Conservation (phyloP, 2,329 filamentous ascomycete genomes). For the Aspergillus novofumigatus region DNA sequence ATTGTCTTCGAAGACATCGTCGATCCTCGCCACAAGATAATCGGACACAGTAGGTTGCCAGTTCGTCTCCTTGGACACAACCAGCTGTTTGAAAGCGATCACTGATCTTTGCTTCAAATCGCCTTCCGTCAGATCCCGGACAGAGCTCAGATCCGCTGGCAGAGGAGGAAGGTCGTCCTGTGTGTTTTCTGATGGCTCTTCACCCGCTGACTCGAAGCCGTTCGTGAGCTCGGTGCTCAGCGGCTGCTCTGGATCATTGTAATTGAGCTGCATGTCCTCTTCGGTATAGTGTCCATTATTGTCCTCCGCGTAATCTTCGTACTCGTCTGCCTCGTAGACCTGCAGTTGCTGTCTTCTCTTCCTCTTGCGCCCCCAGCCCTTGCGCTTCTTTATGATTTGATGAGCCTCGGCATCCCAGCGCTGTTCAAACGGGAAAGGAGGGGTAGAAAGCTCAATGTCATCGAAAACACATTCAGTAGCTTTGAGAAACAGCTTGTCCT, state of each 20-base stretch:
- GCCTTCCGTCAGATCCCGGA: constrained; percentile 46
- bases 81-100: constrained; percentile 46
- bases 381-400: constrained; percentile 36
- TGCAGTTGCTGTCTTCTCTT: constrained; percentile 52
- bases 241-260: constrained; percentile 39
- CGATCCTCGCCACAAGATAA: constrained; percentile 63
- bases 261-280: constrained; percentile 36
- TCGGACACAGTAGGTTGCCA: constrained; percentile 47
- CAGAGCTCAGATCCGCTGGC: constrained; percentile 58
- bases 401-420: constrained; percentile 79
- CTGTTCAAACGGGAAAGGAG: constrained; percentile 86
- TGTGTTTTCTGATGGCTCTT: constrained; percentile 34
- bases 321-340: constrained; percentile 42
- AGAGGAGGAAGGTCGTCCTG: constrained; percentile 47
- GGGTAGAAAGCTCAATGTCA: constrained; percentile 63
- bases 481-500: constrained; percentile 65
- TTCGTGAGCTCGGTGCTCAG: constrained; percentile 13
- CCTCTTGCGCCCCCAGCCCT: constrained; percentile 32
- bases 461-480: constrained; percentile 83
- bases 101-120: constrained; percentile 35
- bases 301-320: constrained; percentile 35
- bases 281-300: constrained; percentile 30
- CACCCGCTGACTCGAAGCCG: constrained; percentile 13
- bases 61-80: constrained; percentile 44
- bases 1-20: constrained; percentile 52